Percentiles rank a stretch among this genome's conserved stretches.
Evolutionary conservation across 495 filamentous ascomycete species (phyloP).

Genomic region (Talaromyces proteolyticus): DNA sequence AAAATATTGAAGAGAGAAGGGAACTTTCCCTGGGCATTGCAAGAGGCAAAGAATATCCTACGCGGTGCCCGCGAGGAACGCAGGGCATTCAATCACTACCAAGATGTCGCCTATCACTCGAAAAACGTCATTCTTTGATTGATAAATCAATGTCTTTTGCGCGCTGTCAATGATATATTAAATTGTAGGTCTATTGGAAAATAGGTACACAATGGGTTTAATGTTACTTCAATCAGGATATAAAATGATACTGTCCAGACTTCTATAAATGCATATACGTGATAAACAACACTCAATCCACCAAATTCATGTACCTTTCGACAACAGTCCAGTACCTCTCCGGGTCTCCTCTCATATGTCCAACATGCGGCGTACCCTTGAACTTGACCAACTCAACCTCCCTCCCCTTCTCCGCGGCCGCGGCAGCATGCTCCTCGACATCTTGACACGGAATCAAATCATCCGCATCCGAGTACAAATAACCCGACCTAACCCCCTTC

Average conservation of each 20-base stretch:
- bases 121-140: conserved; percentile 9
- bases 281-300: not conserved
- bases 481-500: conserved; percentile 18
- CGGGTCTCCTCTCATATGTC: conserved; percentile 35
- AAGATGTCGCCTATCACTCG: conserved; percentile 29
- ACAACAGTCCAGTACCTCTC: conserved; percentile 39
- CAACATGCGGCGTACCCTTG: conserved; percentile 33
- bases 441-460: conserved; percentile 30
- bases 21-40: conserved; percentile 23
- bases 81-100: conserved; percentile 22
- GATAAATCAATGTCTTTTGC: not conserved
- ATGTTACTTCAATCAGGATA: too few species aligned
- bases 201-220: too few species aligned
- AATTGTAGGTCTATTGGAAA: too few species aligned
- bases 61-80: conserved; percentile 21
- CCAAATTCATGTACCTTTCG: conserved; percentile 17
- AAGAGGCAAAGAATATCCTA: conserved; percentile 24
- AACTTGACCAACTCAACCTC: conserved; percentile 34
- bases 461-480: conserved; percentile 42
- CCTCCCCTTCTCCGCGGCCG: conserved; percentile 17
- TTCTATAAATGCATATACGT: not conserved
- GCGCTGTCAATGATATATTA: not conserved
- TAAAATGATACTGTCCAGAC: too few species aligned
- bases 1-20: conserved; percentile 18
- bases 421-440: conserved; percentile 35